A percentile compares a stretch with the other conserved stretches of the same genome.
Evolutionary conservation across 331 rosid genomes (phyloP).

Genomic region (Erythrophleum ivorense): DNA sequence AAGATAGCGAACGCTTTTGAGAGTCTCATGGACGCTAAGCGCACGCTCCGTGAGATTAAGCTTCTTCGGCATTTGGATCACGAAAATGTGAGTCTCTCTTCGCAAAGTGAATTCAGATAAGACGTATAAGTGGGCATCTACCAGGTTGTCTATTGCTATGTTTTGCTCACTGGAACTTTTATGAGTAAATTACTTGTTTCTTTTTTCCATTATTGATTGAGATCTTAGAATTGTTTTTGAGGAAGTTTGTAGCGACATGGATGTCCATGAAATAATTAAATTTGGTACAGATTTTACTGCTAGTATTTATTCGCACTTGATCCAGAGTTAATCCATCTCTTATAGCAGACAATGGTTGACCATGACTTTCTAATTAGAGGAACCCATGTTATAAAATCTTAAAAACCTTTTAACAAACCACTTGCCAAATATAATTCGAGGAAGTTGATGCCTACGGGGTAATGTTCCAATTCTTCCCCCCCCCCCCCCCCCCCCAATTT

Average conservation of each 20-base stretch:
- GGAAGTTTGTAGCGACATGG: neutral
- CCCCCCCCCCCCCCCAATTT: neutral
- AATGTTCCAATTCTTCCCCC: neutral
- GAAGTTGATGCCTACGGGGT: neutral
- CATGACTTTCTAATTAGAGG: neutral
- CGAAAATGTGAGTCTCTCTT: constrained; percentile 74
- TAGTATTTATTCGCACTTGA: constrained; percentile 14
- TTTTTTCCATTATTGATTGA: neutral
- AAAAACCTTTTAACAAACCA: neutral
- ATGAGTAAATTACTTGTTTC: neutral
- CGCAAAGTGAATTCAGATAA: neutral
- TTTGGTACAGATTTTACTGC: neutral
- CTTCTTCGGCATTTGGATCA: constrained; percentile 95
- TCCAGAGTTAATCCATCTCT: constrained; percentile 17
- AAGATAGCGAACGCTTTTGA: constrained; percentile 94
- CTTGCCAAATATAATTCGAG: neutral
- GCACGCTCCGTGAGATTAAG: constrained; percentile 98
- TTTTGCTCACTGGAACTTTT: neutral
- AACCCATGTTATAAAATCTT: neutral
- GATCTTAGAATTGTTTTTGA: neutral
- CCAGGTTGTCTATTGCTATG: neutral
- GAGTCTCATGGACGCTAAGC: constrained; percentile 96
- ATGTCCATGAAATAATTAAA: constrained; percentile 14
- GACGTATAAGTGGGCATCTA: neutral
- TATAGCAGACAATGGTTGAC: constrained; percentile 38